Base-by-base conservation (phyloP, 257 asterid genomes). In the Misopates orontium region DNA sequence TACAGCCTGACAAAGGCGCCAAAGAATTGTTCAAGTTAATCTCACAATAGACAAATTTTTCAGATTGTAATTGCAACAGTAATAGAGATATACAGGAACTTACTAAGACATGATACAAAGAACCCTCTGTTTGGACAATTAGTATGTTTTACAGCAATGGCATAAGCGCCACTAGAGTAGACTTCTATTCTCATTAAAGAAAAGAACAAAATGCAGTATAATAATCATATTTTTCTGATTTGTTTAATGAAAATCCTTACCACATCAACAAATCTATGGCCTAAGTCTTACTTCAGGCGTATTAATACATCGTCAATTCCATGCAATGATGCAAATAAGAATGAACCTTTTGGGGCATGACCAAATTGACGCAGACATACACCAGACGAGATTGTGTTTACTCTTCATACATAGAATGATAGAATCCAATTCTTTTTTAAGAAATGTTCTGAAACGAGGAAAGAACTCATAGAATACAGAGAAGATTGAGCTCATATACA, bases 1-100 rank as follows among this genome's bases (percentile, higher is more conserved):
- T 60, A 19, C 39, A 52, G 64, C 44, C 51, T 52, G 24, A 75
- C 44, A 4, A 23, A 18, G 48, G 74, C 57, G 60, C 64, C 21
- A 62, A 48, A 55, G 56, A 52, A 58, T 17, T 48, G 19, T 39
- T 48, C 9, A 48, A 48, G 44, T 25, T 25, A 40, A 52, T 40
- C 64, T 66, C 74, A 19, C 15, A 59, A 56, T n/a, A 2, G 36
- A 32, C 39, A 67, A 56, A 36, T 25, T 25, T 28, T 18, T 42
- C 62, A 74, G 67, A 55, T 31, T 32, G 45, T 47, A 42, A 53
- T 0, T 1, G 48, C 23, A 44, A 23, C 45, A 52, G 58, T 14
- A 47, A 14, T 32, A 8, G 28, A 48, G 24, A 15, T 22, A 44
- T 1, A 49, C 28, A 28, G 16, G 23, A 25, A 51, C 49, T 58